A percentile compares a stretch with the other conserved stretches of the same genome.
Evolutionary conservation across 768 basidiomycete genomes (phyloP).

Genomic region (Termitomyces sp.): DNA sequence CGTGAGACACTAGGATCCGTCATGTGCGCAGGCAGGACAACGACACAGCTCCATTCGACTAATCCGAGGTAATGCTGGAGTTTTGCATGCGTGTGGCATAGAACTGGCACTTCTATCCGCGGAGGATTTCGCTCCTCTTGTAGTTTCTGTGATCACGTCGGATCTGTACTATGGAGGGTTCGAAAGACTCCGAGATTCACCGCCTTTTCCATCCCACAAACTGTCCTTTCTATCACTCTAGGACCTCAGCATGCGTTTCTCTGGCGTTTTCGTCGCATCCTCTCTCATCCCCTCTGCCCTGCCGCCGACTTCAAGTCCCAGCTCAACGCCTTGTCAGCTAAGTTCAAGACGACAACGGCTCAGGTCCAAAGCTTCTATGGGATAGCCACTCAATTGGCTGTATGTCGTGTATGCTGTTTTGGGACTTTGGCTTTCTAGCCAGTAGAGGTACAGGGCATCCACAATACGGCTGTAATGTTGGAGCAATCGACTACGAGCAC

Average conservation of each 20-base stretch:
- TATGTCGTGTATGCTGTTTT: background rate
- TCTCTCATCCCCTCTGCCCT: background rate
- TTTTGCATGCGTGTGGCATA: background rate
- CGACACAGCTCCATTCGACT: too few relatives aligned
- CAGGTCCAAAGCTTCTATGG: background rate
- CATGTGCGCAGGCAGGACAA: background rate
- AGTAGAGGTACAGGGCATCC: background rate
- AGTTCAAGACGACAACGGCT: background rate
- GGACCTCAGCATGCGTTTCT: background rate
- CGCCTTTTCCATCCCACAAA: background rate
- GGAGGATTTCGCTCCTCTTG: background rate
- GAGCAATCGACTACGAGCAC: rapidly evolving
- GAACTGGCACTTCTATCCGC: background rate
- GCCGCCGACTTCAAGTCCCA: background rate
- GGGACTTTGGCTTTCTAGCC: too few relatives aligned
- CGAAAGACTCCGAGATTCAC: background rate
- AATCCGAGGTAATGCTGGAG: too few relatives aligned
- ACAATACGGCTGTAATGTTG: background rate
- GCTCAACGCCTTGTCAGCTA: background rate
- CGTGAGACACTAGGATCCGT: too few relatives aligned
- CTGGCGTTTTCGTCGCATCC: background rate
- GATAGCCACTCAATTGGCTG: background rate
- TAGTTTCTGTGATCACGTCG: background rate
- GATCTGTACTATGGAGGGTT: background rate
- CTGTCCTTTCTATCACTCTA: background rate